These are phyloP conservation scores for Guyanaporus albipodus DNA, from an alignment of 768 basidiomycete genomes.

Conservation along the genomic window DNA sequence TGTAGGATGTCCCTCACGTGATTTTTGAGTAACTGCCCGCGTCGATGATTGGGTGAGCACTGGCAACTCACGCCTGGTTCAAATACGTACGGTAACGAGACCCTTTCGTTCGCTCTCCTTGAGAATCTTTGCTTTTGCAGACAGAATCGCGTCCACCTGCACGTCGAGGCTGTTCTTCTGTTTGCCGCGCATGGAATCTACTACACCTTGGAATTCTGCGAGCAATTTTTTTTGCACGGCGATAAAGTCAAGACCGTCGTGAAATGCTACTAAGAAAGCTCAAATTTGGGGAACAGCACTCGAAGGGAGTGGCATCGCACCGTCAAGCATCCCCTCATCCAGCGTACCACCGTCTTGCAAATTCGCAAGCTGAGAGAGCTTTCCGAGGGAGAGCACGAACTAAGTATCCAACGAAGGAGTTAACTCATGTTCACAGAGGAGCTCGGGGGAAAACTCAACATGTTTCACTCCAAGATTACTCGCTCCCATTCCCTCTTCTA, in stretches of 20 bases:
- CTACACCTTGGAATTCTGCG: conserved; percentile 53
- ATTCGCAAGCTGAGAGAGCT: conserved; percentile 73
- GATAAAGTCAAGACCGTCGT: conserved; percentile 84
- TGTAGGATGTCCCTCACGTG: conserved; percentile 66
- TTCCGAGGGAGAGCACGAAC: conserved; percentile 90
- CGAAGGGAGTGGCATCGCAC: conserved; percentile 33
- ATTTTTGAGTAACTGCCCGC: conserved; percentile 61
- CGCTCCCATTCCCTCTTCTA: conserved; percentile 56
- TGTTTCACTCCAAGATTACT: conserved; percentile 68
- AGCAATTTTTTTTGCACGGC: conserved; percentile 73
- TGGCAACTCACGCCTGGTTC: not conserved
- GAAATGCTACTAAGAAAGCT: conserved; percentile 55
- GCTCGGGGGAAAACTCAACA: too few relatives aligned
- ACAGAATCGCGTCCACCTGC: conserved; percentile 62
- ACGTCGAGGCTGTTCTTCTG: conserved; percentile 62
- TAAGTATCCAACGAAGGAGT: conserved; percentile 32
- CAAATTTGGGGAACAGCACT: not conserved
- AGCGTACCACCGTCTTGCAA: conserved; percentile 41
- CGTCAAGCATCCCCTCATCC: conserved; percentile 54
- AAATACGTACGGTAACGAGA: conserved; percentile 36
- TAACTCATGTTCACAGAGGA: too few relatives aligned
- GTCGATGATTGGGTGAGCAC: not conserved
- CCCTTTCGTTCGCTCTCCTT: conserved; percentile 44
- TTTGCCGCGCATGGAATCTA: conserved; percentile 45
- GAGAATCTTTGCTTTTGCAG: conserved; percentile 45